Evolutionary conservation across 345 rosid species (phyloP).

Genomic region (Aquilaria yunnanensis): DNA sequence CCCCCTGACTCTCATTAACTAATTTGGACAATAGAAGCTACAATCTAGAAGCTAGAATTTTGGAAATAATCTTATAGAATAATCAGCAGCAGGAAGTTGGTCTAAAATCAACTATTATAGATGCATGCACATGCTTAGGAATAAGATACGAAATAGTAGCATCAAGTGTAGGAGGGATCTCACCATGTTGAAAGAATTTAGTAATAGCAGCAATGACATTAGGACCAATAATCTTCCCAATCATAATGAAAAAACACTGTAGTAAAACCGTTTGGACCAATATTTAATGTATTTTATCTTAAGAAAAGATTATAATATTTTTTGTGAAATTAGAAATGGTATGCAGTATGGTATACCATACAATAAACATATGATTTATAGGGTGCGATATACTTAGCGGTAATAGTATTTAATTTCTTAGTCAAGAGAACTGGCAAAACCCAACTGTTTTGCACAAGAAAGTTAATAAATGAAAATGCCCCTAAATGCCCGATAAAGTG

Average conservation of each 20-base stretch:
- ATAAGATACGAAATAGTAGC: neutral
- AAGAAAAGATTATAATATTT: too few species aligned
- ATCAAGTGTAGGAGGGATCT: neutral
- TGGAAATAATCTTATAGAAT: neutral
- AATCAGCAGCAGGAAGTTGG: neutral
- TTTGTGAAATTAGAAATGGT: too few species aligned
- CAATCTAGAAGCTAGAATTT: neutral
- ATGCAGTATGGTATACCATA: too few species aligned
- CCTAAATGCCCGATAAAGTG: too few species aligned
- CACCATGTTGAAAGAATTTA: neutral
- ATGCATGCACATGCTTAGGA: neutral
- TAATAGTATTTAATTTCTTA: too few species aligned
- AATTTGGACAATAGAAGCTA: neutral
- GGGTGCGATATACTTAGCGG: too few species aligned
- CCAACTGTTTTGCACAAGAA: too few species aligned
- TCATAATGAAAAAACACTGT: neutral
- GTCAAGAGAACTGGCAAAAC: too few species aligned
- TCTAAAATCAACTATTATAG: neutral
- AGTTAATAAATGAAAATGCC: too few species aligned
- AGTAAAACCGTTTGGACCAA: neutral
- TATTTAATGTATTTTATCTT: neutral
- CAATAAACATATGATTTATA: too few species aligned
- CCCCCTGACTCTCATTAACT: neutral
- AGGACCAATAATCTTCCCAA: neutral
- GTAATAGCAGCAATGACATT: neutral